Conservation (phyloP, 2,329 filamentous ascomycete genomes). For the Cryphonectria naterciae region DNA sequence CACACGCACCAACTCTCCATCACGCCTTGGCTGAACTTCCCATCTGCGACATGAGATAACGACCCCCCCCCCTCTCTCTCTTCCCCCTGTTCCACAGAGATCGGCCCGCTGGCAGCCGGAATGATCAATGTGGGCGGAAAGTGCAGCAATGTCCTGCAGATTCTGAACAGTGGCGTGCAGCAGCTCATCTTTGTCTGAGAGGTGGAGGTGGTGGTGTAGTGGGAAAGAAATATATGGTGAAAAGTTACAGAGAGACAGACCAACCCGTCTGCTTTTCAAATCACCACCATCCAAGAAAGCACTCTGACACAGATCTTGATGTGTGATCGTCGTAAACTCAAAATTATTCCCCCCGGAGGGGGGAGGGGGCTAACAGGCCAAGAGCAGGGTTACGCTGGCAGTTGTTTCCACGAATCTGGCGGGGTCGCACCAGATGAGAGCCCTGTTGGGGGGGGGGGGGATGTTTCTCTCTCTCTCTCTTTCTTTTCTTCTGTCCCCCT, state of each 20-base stretch:
- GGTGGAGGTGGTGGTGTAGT: neutral
- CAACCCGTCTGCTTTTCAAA: neutral
- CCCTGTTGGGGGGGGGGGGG: conserved; percentile 12
- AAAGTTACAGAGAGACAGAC: neutral
- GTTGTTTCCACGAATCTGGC: conserved; percentile 23
- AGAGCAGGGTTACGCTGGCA: conserved; percentile 25
- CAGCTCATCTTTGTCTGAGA: neutral
- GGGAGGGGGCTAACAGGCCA: neutral
- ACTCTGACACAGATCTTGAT: conserved; percentile 18
- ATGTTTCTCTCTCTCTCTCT: neutral
- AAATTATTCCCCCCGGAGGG: conserved; percentile 14
- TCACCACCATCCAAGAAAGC: conserved; percentile 2
- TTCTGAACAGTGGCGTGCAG: neutral
- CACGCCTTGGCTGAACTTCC: neutral
- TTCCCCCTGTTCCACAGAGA: neutral
- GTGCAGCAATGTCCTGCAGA: neutral
- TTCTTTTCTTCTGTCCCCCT: neutral
- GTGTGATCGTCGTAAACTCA: conserved; percentile 27
- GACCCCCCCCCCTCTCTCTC: neutral
- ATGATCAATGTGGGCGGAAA: neutral
- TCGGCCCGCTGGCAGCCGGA: conserved; percentile 6
- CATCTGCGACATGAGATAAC: neutral
- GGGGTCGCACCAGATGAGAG: conserved; percentile 21
- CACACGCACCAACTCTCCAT: neutral
- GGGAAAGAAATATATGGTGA: neutral